Evolutionary conservation across 768 basidiomycete species (phyloP).

Genomic region (Favolaschia claudopus): DNA sequence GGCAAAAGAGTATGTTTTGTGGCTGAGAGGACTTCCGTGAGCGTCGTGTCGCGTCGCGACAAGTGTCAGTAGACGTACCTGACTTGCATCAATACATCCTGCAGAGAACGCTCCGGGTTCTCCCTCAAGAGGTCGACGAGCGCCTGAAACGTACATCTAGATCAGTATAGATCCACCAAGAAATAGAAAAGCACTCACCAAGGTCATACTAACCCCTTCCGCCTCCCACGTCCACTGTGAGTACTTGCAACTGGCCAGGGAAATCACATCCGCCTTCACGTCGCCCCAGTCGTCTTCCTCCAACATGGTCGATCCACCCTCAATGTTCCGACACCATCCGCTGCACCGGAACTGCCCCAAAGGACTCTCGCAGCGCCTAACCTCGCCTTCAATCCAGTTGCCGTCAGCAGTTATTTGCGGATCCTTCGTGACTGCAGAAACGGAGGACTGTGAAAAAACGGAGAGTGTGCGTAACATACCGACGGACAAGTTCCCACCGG

Average conservation of each 20-base stretch:
- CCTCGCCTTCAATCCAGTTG: too few relatives aligned
- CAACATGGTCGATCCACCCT: neutral
- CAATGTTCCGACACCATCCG: conserved; percentile 10
- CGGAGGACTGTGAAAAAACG: too few relatives aligned
- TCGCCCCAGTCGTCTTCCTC: neutral
- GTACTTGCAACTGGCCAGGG: conserved; percentile 28
- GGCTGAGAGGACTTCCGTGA: neutral
- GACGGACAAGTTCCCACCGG: too few relatives aligned
- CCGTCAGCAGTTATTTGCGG: too few relatives aligned
- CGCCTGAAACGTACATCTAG: neutral
- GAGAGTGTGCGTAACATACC: too few relatives aligned
- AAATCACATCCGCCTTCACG: conserved; percentile 25
- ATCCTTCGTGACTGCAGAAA: too few relatives aligned
- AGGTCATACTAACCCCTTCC: conserved; percentile 27
- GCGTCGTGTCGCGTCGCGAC: neutral
- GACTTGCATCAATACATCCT: conserved; percentile 6
- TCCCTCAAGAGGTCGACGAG: conserved; percentile 7
- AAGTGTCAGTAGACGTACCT: conserved; percentile 4
- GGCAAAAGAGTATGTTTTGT: conserved; percentile 4
- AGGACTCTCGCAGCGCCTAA: conserved; percentile 9
- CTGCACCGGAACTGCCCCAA: conserved; percentile 8
- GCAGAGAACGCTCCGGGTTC: neutral
- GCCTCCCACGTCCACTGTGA: conserved; percentile 23
- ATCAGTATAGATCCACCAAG: neutral
- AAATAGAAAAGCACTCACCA: conserved; percentile 6